These are phyloP conservation scores for Nowakowskiella sp. DNA, from an alignment of 192 early-diverging fungal genomes.

Conservation along the genomic window DNA sequence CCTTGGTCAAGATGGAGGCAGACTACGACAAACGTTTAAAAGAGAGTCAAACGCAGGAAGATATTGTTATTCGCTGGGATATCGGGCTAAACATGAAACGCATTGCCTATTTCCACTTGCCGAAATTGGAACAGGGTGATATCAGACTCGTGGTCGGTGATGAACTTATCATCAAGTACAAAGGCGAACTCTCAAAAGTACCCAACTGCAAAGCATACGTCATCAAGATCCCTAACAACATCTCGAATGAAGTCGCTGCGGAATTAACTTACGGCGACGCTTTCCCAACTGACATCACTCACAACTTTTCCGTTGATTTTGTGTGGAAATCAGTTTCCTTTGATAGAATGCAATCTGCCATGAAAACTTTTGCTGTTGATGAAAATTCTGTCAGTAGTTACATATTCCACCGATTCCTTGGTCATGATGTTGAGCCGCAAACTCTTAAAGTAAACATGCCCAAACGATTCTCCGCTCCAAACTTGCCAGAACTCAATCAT, in stretches of 20 bases:
- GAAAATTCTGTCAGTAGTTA: conserved; percentile 89
- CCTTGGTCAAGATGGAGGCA: conserved; percentile 90
- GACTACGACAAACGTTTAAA: conserved; percentile 82
- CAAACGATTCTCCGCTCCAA: conserved; percentile 84
- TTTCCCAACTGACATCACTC: conserved; percentile 69
- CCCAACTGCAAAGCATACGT: conserved; percentile 91
- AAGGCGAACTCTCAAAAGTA: conserved; percentile 70
- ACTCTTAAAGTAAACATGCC: conserved; percentile 72
- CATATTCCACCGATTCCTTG: conserved; percentile 88
- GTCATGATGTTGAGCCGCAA: conserved; percentile 89
- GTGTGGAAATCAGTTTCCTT: conserved; percentile 98
- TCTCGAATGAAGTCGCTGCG: conserved; percentile 91
- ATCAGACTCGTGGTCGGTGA: conserved; percentile 89
- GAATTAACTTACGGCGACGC: conserved; percentile 64
- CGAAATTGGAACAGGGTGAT: conserved; percentile 86
- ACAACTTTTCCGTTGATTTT: conserved; percentile 93
- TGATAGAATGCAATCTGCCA: conserved; percentile 91
- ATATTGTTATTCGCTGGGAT: conserved; percentile 95
- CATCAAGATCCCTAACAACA: conserved; percentile 89
- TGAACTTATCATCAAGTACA: conserved; percentile 80
- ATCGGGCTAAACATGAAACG: conserved; percentile 88
- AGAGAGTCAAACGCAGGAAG: conserved; percentile 92
- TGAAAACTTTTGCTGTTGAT: conserved; percentile 95
- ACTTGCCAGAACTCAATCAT: conserved; percentile 91
- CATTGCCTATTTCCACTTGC: conserved; percentile 86